These are phyloP conservation scores for Aspergillus tubingensis DNA, from an alignment of 2,329 filamentous ascomycete genomes.

Conservation along the genomic window DNA sequence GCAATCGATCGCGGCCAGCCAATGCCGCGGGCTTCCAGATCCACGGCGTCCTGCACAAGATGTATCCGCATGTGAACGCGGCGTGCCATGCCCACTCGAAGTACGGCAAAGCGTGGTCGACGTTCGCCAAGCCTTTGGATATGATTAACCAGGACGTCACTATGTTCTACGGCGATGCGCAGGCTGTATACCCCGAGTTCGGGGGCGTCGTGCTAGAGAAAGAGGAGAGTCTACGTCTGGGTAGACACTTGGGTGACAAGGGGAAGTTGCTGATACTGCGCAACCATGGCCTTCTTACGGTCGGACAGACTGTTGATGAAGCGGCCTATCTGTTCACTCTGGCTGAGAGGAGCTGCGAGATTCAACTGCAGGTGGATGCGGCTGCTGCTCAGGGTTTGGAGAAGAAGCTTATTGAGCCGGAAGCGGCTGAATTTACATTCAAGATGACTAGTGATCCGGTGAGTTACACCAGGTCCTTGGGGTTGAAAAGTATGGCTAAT, in stretches of 20 bases:
- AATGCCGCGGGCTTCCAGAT: slow-evolving; percentile 53
- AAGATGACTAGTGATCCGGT: slow-evolving; percentile 13
- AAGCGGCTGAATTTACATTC: slow-evolving; percentile 44
- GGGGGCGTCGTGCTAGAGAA: slow-evolving; percentile 52
- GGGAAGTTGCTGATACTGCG: slow-evolving; percentile 66
- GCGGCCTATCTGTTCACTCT: slow-evolving; percentile 70
- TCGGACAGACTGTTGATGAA: slow-evolving; percentile 72
- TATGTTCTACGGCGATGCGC: slow-evolving; percentile 59
- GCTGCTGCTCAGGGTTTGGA: slow-evolving; percentile 56
- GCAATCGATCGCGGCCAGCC: slow-evolving; percentile 35
- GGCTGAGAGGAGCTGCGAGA: slow-evolving; percentile 68
- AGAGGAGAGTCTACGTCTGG: slow-evolving; percentile 66
- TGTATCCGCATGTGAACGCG: slow-evolving; percentile 58
- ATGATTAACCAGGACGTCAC: slow-evolving; percentile 55
- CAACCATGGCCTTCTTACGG: slow-evolving; percentile 73
- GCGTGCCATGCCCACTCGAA: slow-evolving; percentile 50
- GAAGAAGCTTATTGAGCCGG: slow-evolving; percentile 58
- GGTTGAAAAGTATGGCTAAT: not conserved
- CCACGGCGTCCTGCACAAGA: slow-evolving; percentile 47
- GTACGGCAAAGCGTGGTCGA: slow-evolving; percentile 48
- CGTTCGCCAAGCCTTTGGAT: slow-evolving; percentile 46
- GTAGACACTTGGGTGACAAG: slow-evolving; percentile 58
- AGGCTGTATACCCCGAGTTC: slow-evolving; percentile 18
- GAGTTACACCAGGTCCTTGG: not conserved
- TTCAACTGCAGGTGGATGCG: slow-evolving; percentile 69